Base-by-base conservation (phyloP, 192 early-diverging fungal genomes). In the Backusella mclennaniae region DNA sequence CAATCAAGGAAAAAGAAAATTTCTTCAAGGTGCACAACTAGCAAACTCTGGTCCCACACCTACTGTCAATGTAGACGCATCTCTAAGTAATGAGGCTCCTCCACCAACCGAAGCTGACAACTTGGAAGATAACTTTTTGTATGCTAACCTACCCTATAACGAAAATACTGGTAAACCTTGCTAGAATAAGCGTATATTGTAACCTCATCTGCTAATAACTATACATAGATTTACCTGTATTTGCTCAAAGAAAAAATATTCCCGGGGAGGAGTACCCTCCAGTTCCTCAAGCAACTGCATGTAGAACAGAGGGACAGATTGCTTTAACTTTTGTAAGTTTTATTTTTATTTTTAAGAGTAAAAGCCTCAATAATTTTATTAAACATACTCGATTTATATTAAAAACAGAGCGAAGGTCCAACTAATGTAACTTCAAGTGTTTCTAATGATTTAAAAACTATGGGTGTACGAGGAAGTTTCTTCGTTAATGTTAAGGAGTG, bases 351-450 rank as follows among this genome's bases (percentile, higher is more conserved):
- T n/a, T 35, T 19, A 7, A 26, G 33, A 39, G 9, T 35, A 69
- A 19, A 26, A 17, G 4, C 17, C 11, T 8, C 67, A 33, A 3
- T n/a, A 0, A n/a, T 11, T 69, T 69, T 69, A 69, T 69, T 69
- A 9, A 33, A 21, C 8, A 14, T 69, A 15, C 4, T 69, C 36
- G 2, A 69, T 69, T 69, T 29, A 8, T 11, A 63, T 63, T 63
- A 29, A 0, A 21, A 21, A 52, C 74, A 85, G 82, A 84, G 80
- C 6, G 84, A 85, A 67, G 84, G 84, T 36, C 84, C 84, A 29
- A 85, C 82, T 63, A 82, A 85, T 74, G 80, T 79, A 26, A 85
- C 84, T 3, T 72, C 76, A 21, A 74, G 83, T 56, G 79, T 85
- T 76, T 77, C 83, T 44, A 78, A 80, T 26, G 77, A 79, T 56